Evolutionary conservation across 768 basidiomycete species (phyloP).

Genomic region (Boletales sp.): DNA sequence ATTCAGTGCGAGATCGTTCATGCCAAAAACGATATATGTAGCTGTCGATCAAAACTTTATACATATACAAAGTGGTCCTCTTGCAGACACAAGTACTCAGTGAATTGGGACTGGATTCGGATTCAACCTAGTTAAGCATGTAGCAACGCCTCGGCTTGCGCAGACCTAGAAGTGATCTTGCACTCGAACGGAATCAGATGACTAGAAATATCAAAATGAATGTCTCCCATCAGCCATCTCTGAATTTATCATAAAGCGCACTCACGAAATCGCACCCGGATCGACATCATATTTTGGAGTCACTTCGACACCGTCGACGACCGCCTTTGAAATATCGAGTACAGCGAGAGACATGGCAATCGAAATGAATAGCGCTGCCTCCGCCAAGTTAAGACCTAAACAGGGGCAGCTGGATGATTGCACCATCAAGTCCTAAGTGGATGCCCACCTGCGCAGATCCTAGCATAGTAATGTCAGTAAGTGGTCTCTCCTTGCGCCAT

Average conservation of each 20-base stretch:
- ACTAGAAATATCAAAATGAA: slow-evolving; percentile 21
- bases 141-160: slow-evolving; percentile 34
- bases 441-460: slow-evolving; percentile 28
- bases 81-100: too few relatives aligned
- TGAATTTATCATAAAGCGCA: background rate
- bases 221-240: slow-evolving; percentile 1
- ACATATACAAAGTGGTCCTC: too few relatives aligned
- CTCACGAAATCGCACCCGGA: slow-evolving; percentile 61
- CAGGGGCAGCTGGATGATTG: slow-evolving; percentile 15
- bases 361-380: slow-evolving; percentile 45
- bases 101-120: too few relatives aligned
- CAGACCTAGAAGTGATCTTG: slow-evolving; percentile 55
- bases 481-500: too few relatives aligned
- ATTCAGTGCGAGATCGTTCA: too few relatives aligned
- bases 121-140: too few relatives aligned
- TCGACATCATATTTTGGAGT: slow-evolving; percentile 55
- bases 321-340: slow-evolving; percentile 44
- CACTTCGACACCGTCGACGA: slow-evolving; percentile 44
- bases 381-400: slow-evolving; percentile 47
- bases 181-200: slow-evolving; percentile 65
- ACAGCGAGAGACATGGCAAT: slow-evolving; percentile 44
- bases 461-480: background rate
- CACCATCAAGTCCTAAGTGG: background rate
- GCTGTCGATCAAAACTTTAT: too few relatives aligned
- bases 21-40: too few relatives aligned